A percentile compares a stretch with the other conserved stretches of the same genome.
These are phyloP conservation scores for Calonectria naviculata DNA, from an alignment of 2,329 filamentous ascomycete species.

Conservation along the genomic window DNA sequence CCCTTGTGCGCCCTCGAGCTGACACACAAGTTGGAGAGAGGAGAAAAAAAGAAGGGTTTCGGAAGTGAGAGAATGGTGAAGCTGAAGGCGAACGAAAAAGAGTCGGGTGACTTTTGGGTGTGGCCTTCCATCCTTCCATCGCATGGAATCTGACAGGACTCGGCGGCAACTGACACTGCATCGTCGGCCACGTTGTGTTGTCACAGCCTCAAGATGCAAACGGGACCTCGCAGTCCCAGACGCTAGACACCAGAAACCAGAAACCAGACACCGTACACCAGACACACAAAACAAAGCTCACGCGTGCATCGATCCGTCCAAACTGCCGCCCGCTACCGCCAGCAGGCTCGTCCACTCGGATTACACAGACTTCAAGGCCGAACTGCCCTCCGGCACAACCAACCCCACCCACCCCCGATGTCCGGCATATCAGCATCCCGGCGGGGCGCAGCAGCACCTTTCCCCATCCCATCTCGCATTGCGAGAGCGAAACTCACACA, in stretches of 20 bases:
- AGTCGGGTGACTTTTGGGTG: background rate
- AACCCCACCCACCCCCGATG: background rate
- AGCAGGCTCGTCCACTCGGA: background rate
- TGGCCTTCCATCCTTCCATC: background rate
- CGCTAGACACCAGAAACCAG: background rate
- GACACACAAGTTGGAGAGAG: background rate
- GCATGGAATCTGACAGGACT: background rate
- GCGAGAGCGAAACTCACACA: background rate
- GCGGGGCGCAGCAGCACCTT: conserved; percentile 23
- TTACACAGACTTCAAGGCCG: background rate
- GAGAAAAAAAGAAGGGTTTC: background rate
- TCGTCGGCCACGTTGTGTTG: background rate
- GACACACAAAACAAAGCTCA: background rate
- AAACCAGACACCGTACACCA: background rate
- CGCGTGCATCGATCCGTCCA: background rate
- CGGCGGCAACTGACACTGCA: background rate
- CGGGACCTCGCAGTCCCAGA: background rate
- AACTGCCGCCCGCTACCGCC: conserved; percentile 9
- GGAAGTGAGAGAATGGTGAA: background rate
- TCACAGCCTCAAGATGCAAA: background rate
- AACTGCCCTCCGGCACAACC: conserved; percentile 14
- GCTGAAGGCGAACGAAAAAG: background rate
- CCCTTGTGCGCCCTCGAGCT: background rate
- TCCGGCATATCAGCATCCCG: conserved; percentile 25
- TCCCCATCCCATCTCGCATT: background rate